A percentile compares a stretch with the other conserved stretches of the same genome.
Conservation (phyloP, 257 asterid genomes). For the Verbena officinalis region DNA sequence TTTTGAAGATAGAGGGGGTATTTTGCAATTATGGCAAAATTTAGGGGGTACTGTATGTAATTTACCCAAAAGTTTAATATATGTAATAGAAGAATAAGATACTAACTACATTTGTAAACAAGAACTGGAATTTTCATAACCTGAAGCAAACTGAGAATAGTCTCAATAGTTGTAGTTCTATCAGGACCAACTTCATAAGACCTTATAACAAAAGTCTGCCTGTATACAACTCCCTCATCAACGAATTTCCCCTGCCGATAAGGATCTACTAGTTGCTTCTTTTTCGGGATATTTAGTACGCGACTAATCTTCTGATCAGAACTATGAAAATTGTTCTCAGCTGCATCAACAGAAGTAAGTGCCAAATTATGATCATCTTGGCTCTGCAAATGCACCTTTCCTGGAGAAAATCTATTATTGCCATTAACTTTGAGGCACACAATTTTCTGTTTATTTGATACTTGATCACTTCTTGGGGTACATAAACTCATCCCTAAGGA, state of each 20-base stretch:
- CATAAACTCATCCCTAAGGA: not conserved
- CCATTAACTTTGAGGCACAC: not conserved
- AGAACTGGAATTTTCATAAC: constrained; percentile 23
- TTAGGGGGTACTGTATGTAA: too few species aligned
- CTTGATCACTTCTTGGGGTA: not conserved
- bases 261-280: not conserved
- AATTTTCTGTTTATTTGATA: not conserved
- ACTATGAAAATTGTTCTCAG: too few species aligned
- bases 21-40: too few species aligned
- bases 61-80: too few species aligned
- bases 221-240: constrained; percentile 46
- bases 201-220: not conserved
- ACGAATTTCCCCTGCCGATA: not conserved
- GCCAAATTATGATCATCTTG: not conserved
- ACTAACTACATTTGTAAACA: too few species aligned
- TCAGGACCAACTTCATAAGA: constrained; percentile 48
- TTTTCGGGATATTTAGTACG: not conserved
- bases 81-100: too few species aligned
- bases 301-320: not conserved
- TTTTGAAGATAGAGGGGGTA: too few species aligned
- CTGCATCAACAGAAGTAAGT: too few species aligned
- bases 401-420: too few species aligned
- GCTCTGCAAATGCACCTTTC: not conserved
- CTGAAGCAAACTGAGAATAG: constrained; percentile 57
- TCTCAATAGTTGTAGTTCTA: constrained; percentile 42